Percentiles rank a stretch among this genome's conserved stretches.
These are phyloP conservation scores for Pyrus betulifolia DNA, from an alignment of 306 rosid species.

Conservation along the genomic window DNA sequence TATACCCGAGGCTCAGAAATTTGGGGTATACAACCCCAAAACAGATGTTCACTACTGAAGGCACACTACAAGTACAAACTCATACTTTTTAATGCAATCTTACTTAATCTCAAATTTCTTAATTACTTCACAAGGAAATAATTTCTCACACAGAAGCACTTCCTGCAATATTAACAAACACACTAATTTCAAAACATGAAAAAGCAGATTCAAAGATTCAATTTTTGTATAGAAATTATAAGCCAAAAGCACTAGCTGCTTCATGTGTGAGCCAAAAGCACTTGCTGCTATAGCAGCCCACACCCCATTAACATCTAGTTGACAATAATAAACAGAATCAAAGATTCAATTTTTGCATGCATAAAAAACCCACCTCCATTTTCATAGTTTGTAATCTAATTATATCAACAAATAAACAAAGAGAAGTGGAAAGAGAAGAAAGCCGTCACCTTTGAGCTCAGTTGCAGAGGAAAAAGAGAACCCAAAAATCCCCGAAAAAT, in stretches of 20 bases:
- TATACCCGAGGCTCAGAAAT: too few species aligned
- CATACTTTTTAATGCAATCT: neutral
- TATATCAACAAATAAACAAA: neutral
- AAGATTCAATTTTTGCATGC: too few species aligned
- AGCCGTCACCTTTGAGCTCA: neutral
- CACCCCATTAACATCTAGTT: too few species aligned
- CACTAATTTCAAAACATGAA: neutral
- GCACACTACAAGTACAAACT: neutral
- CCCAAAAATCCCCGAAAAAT: neutral
- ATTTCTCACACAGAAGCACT: neutral
- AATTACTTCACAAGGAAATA: neutral
- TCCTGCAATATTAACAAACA: conserved; percentile 4
- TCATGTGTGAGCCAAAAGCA: too few species aligned
- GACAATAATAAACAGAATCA: too few species aligned
- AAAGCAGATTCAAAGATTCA: neutral
- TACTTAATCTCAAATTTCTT: neutral
- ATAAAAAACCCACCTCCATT: too few species aligned
- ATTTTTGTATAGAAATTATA: neutral
- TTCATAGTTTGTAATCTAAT: neutral
- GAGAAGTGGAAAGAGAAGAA: neutral
- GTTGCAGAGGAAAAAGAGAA: neutral
- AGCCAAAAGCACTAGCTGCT: too few species aligned
- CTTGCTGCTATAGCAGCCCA: too few species aligned
- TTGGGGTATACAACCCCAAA: neutral
- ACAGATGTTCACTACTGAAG: neutral